A percentile compares a stretch with the other conserved stretches of the same genome.
These are phyloP conservation scores for Salix viminalis DNA, from an alignment of 345 rosid genomes.

Conservation along the genomic window DNA sequence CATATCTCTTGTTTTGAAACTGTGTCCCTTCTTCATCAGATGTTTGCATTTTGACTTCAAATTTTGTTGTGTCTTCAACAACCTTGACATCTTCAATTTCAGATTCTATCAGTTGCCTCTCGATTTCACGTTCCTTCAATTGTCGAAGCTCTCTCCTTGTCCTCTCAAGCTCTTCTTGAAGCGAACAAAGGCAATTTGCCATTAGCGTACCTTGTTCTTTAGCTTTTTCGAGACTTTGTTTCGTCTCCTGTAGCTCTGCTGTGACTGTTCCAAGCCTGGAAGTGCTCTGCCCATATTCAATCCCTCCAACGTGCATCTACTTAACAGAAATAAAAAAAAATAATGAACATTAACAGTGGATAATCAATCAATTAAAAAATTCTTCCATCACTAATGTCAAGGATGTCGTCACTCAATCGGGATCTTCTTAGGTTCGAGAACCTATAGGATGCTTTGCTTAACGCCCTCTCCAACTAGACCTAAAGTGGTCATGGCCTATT, in stretches of 20 bases:
- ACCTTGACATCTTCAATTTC: slow-evolving; percentile 40
- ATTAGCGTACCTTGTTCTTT: slow-evolving; percentile 59
- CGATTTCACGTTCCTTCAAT: slow-evolving; percentile 31
- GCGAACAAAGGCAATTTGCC: slow-evolving; percentile 53
- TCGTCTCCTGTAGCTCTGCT: slow-evolving; percentile 75
- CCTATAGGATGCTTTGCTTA: background rate
- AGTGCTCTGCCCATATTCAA: slow-evolving; percentile 21
- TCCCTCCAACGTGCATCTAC: slow-evolving; percentile 39
- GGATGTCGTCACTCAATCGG: too few species aligned
- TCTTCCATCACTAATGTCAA: too few species aligned
- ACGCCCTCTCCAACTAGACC: background rate
- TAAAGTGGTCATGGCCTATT: background rate
- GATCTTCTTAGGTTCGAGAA: too few species aligned
- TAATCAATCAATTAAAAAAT: too few species aligned
- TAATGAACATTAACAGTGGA: too few species aligned
- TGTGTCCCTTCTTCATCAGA: slow-evolving; percentile 12
- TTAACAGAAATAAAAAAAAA: background rate
- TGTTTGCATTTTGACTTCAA: slow-evolving; percentile 26
- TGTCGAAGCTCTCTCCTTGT: slow-evolving; percentile 65
- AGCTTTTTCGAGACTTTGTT: slow-evolving; percentile 55
- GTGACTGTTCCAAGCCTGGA: slow-evolving; percentile 31
- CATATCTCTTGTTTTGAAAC: slow-evolving; percentile 59
- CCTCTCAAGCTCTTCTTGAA: slow-evolving; percentile 67
- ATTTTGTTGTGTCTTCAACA: slow-evolving; percentile 36
- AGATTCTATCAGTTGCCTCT: slow-evolving; percentile 25